These are phyloP conservation scores for Leptographium procerum DNA, from an alignment of 2,329 filamentous ascomycete genomes.

Conservation along the genomic window DNA sequence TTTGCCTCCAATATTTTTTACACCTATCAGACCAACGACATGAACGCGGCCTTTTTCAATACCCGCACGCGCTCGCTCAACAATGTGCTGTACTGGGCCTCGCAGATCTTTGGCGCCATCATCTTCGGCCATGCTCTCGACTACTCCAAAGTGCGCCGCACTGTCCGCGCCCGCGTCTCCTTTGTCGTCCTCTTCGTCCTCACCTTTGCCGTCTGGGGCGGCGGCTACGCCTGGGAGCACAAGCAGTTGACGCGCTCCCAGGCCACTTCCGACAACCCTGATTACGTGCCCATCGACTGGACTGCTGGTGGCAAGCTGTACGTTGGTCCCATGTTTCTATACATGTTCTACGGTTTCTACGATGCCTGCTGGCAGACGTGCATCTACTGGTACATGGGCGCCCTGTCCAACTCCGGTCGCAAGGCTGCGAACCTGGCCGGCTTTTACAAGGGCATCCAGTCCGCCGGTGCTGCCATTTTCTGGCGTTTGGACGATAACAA, in stretches of 20 bases:
- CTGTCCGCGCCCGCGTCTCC: constrained; percentile 53
- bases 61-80: constrained; percentile 64
- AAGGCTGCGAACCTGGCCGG: constrained; percentile 82
- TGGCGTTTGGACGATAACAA: constrained; percentile 56
- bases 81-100: constrained; percentile 65
- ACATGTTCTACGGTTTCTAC: constrained; percentile 83
- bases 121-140: constrained; percentile 66
- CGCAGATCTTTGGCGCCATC: constrained; percentile 67
- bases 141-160: constrained; percentile 44
- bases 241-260: constrained; percentile 40
- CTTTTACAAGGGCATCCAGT: constrained; percentile 51
- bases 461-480: constrained; percentile 69
- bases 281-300: constrained; percentile 47
- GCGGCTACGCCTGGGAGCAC: constrained; percentile 67
- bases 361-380: constrained; percentile 85
- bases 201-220: constrained; percentile 73
- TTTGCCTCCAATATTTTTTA: constrained; percentile 72
- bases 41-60: constrained; percentile 62
- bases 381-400: constrained; percentile 94
- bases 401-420: constrained; percentile 83
- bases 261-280: constrained; percentile 13
- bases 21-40: constrained; percentile 60
- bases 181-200: constrained; percentile 52
- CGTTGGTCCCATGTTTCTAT: constrained; percentile 73
- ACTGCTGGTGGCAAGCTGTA: constrained; percentile 44